These are phyloP conservation scores for Venustampulla echinocandica DNA, from an alignment of 495 filamentous ascomycete genomes.

Conservation along the genomic window DNA sequence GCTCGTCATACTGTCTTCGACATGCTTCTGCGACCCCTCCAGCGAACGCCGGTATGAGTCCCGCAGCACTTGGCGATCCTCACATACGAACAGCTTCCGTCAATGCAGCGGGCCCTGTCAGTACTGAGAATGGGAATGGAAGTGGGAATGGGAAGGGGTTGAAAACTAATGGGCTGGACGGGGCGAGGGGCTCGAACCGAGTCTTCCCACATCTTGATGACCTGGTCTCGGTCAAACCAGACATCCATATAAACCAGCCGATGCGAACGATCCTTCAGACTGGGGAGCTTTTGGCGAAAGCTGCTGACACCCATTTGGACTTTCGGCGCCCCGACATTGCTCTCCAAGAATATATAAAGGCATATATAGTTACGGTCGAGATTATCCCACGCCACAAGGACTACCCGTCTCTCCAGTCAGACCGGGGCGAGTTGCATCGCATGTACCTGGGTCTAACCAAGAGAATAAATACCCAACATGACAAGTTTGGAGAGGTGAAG, in stretches of 20 bases:
- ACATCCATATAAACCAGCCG: conserved; percentile 35
- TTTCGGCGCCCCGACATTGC: conserved; percentile 44
- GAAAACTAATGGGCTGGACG: too few species aligned
- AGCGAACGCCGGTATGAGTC: conserved; percentile 19
- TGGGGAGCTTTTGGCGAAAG: conserved; percentile 40
- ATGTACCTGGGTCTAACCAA: conserved; percentile 41
- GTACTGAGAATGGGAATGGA: conserved; percentile 1
- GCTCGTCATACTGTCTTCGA: neutral
- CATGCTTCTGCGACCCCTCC: conserved; percentile 8
- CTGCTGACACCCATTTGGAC: conserved; percentile 42
- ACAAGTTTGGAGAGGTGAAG: conserved; percentile 52
- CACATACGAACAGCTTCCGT: conserved; percentile 10
- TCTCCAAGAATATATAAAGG: conserved; percentile 64
- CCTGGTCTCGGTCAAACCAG: conserved; percentile 42
- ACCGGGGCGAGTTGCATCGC: conserved; percentile 36
- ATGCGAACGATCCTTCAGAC: conserved; percentile 40
- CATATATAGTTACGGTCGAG: conserved; percentile 66
- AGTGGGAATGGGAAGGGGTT: too few species aligned
- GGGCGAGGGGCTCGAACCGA: conserved; percentile 19
- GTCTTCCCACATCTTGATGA: conserved; percentile 68
- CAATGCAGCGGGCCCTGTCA: conserved; percentile 13
- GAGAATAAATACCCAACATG: conserved; percentile 33
- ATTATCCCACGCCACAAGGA: conserved; percentile 66
- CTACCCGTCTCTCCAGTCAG: conserved; percentile 41
- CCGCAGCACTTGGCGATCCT: conserved; percentile 13